Base-by-base conservation (phyloP, 805 yeast species). In the Kodamaea kakaduensis region DNA sequence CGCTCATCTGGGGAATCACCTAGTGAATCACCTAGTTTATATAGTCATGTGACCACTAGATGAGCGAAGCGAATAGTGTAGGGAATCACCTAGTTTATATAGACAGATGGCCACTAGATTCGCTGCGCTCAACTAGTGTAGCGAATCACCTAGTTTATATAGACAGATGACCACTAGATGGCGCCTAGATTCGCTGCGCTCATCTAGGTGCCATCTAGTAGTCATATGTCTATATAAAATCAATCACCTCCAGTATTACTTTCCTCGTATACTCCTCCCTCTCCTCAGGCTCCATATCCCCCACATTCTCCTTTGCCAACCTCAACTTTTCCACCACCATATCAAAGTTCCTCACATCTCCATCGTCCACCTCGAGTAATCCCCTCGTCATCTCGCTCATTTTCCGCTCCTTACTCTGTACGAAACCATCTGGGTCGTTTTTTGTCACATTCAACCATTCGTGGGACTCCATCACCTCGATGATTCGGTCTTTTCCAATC, bases 381-480 rank as follows among this genome's bases (percentile, higher is more conserved):
- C 52, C 47, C 28, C 41, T 36, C 3, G 55, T 44, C 70, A 64
- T 61, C 9, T 45, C 45, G 3, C 44, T 41, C 24, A 50, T 32
- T 31, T 45, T 51, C 5, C 49, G 44, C 22, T 40, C 21, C 36
- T 61, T 56, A 20, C 42, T 45, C 13, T 42, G 26, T 13, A 50
- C 44, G 43, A 59, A 58, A 6, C 32, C 36, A 4, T 38, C 44
- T 10, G 37, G 32, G 1, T 32, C 35, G 16, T 29, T 19, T n/a
- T 26, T 23, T 6, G 52, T 53, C 29, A 52, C 37, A 22, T 48
- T 50, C 13, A 46, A 45, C 81, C 82, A 77, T 17, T 64, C 69
- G 39, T 73, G 68, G 1, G 73, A 58, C 32, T 76, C 73, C 4
- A 77, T 44, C 3, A 74, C 47, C 38, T 76, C 80, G 24, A 44